Conservation (phyloP, 2,329 filamentous ascomycete genomes). For the Trichoderma pleuroti region DNA sequence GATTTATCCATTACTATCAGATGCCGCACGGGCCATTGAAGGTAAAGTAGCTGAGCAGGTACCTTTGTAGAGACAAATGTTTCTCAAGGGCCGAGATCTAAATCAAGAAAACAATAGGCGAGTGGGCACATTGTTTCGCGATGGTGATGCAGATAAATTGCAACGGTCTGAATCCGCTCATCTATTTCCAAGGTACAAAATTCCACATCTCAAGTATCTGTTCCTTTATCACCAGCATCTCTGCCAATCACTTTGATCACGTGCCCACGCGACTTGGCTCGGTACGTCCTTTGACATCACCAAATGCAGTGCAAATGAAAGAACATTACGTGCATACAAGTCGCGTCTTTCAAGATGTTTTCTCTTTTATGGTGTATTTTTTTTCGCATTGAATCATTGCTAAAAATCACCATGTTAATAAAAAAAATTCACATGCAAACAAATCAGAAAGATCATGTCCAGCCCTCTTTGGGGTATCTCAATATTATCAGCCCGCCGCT, state of each 20-base stretch:
- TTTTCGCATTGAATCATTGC: conserved; percentile 2
- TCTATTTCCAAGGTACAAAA: background rate
- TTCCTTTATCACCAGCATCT: background rate
- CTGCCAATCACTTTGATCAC: background rate
- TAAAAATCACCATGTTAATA: background rate
- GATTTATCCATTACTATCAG: background rate
- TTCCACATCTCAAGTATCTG: background rate
- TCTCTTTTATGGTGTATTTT: background rate
- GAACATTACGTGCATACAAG: background rate
- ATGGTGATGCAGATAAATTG: background rate
- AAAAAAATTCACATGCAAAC: background rate
- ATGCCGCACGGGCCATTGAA: background rate
- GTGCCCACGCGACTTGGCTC: background rate
- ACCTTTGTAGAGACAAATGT: background rate
- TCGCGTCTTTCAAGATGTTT: background rate
- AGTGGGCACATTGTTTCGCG: background rate
- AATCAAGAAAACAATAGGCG: background rate
- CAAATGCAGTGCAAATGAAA: background rate
- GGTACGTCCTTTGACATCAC: background rate
- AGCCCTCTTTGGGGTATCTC: conserved; percentile 16
- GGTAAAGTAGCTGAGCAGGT: background rate
- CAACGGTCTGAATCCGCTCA: background rate
- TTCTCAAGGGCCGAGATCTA: background rate
- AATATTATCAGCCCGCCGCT: background rate
- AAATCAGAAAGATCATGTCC: conserved; percentile 12